phyloP scores from a whole-genome alignment of 495 filamentous ascomycete genomes.

The Talaromyces trachyspermus region DNA sequence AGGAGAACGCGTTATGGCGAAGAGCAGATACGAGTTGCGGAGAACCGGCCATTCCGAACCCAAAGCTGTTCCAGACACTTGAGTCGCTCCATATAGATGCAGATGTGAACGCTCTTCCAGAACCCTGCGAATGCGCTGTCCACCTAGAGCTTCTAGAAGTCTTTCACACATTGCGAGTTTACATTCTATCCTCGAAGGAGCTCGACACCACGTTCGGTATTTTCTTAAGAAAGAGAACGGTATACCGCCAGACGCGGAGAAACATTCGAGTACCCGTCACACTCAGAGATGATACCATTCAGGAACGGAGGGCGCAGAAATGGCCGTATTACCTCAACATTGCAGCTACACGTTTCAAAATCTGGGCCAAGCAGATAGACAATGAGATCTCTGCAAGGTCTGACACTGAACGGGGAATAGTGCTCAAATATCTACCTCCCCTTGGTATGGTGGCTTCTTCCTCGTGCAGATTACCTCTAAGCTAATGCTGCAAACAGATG shows the following conservation, averaged over 20 bases:
- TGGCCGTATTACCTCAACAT: conserved; percentile 16
- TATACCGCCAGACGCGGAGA: background rate
- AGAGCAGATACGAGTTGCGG: too few species aligned
- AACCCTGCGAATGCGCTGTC: conserved; percentile 27
- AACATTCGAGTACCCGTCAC: background rate
- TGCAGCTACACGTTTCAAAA: conserved; percentile 12
- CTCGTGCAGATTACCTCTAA: too few species aligned
- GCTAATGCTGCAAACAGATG: conserved; percentile 13
- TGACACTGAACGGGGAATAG: too few species aligned
- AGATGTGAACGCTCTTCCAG: too few species aligned
- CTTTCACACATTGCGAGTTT: conserved; percentile 16
- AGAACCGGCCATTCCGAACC: too few species aligned
- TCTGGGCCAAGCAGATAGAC: conserved; percentile 12
- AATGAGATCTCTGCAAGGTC: background rate
- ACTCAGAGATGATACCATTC: conserved; percentile 12
- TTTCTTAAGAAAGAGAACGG: background rate
- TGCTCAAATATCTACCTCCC: conserved; percentile 1
- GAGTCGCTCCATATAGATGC: too few species aligned
- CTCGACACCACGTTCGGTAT: conserved; percentile 12
- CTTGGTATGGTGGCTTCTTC: conserved; percentile 2
- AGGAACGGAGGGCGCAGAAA: conserved; percentile 7
- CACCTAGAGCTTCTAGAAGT: conserved; percentile 30
- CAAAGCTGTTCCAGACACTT: too few species aligned
- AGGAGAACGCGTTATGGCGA: too few species aligned
- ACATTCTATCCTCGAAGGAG: conserved; percentile 8